A percentile compares a stretch with the other conserved stretches of the same genome.
Conservation (phyloP, 2,329 filamentous ascomycete genomes). For the Diaporthe caulivora region DNA sequence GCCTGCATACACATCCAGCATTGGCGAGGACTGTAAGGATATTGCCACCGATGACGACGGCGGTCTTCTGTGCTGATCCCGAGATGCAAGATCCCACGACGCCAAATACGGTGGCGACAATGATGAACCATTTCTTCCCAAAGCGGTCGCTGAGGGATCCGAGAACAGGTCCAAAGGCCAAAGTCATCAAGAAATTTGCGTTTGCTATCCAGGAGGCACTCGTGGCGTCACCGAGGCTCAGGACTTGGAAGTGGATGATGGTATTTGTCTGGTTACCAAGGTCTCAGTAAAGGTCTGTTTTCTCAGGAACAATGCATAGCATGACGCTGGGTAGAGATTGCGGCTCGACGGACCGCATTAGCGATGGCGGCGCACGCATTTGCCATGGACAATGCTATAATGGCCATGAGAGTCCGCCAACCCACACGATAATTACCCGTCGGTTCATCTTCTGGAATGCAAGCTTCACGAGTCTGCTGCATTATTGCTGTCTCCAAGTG, state of each 20-base stretch:
- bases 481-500: background rate
- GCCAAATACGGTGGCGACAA: conserved; percentile 17
- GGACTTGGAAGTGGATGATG: conserved; percentile 28
- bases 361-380: conserved; percentile 36
- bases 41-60: conserved; percentile 30
- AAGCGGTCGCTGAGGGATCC: conserved; percentile 34
- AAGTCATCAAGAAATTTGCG: conserved; percentile 30
- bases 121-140: conserved; percentile 36
- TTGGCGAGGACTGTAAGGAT: conserved; percentile 33
- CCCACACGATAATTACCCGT: conserved; percentile 6
- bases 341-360: conserved; percentile 17
- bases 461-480: background rate
- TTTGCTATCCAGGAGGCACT: conserved; percentile 33
- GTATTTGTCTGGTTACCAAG: conserved; percentile 25
- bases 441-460: background rate
- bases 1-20: conserved; percentile 33
- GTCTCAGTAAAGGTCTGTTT: background rate
- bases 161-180: conserved; percentile 35
- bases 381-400: conserved; percentile 34
- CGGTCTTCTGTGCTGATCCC: conserved; percentile 30
- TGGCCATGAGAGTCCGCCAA: conserved; percentile 34
- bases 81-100: conserved; percentile 30
- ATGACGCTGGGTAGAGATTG: background rate
- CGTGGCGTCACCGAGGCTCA: conserved; percentile 23
- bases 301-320: background rate